Percentiles rank a stretch among this genome's conserved stretches.
Conservation (phyloP, 176 grass and related monocot genomes). For the Poa pratensis region DNA sequence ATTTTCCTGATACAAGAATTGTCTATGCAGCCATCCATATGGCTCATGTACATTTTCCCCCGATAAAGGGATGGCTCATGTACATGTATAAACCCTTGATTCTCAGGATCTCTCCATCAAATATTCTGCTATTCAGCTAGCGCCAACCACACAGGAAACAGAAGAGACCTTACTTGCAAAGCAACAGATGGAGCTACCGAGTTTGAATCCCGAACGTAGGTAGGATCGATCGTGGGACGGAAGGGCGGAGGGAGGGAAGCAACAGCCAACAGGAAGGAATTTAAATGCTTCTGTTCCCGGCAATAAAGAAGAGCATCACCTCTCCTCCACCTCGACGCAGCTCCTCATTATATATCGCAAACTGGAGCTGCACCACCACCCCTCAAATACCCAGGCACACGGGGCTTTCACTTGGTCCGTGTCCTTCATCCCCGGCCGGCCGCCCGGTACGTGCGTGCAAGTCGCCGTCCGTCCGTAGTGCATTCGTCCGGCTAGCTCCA, state of each 20-base stretch:
- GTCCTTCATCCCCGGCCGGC: constrained; percentile 17
- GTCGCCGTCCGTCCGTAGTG: background rate
- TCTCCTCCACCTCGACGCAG: constrained; percentile 40
- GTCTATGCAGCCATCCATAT: too few relatives aligned
- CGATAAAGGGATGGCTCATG: too few relatives aligned
- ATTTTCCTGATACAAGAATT: too few relatives aligned
- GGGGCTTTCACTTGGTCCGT: constrained; percentile 23
- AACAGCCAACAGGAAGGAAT: constrained; percentile 28
- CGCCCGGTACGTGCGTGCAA: constrained; percentile 41
- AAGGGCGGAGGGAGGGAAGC: constrained; percentile 23
- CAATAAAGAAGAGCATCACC: constrained; percentile 77
- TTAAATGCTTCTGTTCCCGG: constrained; percentile 62
- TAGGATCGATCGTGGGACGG: constrained; percentile 11
- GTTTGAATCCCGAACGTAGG: background rate
- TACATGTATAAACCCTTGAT: too few relatives aligned
- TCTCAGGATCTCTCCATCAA: too few relatives aligned
- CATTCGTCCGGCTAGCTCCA: background rate
- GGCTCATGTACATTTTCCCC: too few relatives aligned
- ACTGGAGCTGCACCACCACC: constrained; percentile 46
- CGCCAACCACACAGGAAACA: constrained; percentile 32
- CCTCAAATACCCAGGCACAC: constrained; percentile 55
- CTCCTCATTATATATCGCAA: constrained; percentile 73
- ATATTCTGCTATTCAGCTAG: background rate
- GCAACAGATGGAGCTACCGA: background rate
- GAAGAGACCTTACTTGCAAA: background rate